Percentiles rank a stretch among this genome's conserved stretches.
Evolutionary conservation across 1,139 yeast genomes (phyloP).

Genomic region (Kodamaea arcana): DNA sequence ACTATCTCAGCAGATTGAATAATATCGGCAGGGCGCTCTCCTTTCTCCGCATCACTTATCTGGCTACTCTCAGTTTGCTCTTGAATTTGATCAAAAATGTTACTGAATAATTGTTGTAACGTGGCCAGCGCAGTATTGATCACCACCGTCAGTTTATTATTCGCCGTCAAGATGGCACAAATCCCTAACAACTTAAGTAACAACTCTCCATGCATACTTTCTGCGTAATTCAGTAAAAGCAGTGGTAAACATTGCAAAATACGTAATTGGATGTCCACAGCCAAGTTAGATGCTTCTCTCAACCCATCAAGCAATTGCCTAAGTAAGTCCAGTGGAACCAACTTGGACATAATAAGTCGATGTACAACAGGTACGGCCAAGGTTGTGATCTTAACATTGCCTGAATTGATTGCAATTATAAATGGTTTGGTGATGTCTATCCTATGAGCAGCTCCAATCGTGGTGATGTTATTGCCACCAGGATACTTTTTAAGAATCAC

Average conservation of each 20-base stretch:
- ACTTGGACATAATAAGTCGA: slow-evolving; percentile 10
- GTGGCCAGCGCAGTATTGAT: slow-evolving; percentile 94
- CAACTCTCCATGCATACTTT: slow-evolving; percentile 49
- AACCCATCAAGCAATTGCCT: slow-evolving; percentile 60
- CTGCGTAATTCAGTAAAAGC: slow-evolving; percentile 60
- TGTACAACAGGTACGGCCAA: slow-evolving; percentile 38
- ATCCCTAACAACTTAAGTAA: slow-evolving; percentile 60
- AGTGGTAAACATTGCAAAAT: slow-evolving; percentile 83
- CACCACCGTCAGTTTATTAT: slow-evolving; percentile 71
- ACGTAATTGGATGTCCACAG: slow-evolving; percentile 79
- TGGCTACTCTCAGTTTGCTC: slow-evolving; percentile 9
- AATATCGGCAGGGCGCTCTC: background rate
- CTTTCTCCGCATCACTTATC: background rate
- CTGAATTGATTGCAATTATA: slow-evolving; percentile 65
- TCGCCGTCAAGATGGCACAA: slow-evolving; percentile 67
- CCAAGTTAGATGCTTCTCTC: slow-evolving; percentile 68
- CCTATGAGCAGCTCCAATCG: slow-evolving; percentile 17
- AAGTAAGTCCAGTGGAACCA: slow-evolving; percentile 49
- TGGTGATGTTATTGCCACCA: slow-evolving; percentile 12
- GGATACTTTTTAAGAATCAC: slow-evolving; percentile 38
- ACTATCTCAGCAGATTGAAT: slow-evolving; percentile 14
- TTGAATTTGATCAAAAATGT: slow-evolving; percentile 59
- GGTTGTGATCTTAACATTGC: slow-evolving; percentile 69
- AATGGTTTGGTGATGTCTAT: slow-evolving; percentile 66
- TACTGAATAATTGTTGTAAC: slow-evolving; percentile 74